Evolutionary conservation across 2,329 filamentous ascomycete species (phyloP).

Genomic region (Verticillium isaacii): DNA sequence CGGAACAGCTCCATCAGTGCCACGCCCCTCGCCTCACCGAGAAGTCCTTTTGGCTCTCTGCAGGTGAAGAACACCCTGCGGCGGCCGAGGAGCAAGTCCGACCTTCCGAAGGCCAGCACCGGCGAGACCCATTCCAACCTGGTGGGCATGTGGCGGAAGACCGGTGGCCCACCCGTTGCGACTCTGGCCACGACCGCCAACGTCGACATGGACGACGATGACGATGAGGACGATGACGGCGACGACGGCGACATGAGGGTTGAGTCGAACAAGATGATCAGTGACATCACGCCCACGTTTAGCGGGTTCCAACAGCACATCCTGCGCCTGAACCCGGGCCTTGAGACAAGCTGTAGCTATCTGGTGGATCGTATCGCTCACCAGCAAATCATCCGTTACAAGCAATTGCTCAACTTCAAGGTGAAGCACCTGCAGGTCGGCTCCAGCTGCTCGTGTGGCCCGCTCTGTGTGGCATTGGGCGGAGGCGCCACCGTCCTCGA

Average conservation of each 20-base stretch:
- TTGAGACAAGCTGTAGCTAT: conserved; percentile 51
- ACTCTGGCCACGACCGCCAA: conserved; percentile 26
- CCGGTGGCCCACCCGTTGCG: conserved; percentile 50
- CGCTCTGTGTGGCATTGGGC: conserved; percentile 61
- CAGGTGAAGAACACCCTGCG: conserved; percentile 40
- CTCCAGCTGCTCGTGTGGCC: conserved; percentile 54
- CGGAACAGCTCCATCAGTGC: conserved; percentile 58
- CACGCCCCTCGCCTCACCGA: conserved; percentile 48
- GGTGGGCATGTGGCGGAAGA: conserved; percentile 45
- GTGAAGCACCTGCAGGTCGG: conserved; percentile 65
- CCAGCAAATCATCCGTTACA: conserved; percentile 77
- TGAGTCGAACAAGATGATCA: conserved; percentile 57
- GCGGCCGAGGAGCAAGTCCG: conserved; percentile 51
- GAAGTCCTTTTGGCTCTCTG: conserved; percentile 38
- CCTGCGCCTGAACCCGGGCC: conserved; percentile 65
- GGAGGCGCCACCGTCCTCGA: conserved; percentile 62
- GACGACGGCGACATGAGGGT: conserved; percentile 59
- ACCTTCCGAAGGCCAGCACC: conserved; percentile 35
- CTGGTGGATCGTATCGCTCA: conserved; percentile 78
- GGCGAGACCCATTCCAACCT: conserved; percentile 31
- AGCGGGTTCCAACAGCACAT: conserved; percentile 76
- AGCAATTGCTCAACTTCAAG: conserved; percentile 65
- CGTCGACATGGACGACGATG: conserved; percentile 36
- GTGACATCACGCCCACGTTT: conserved; percentile 66
- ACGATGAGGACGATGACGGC: conserved; percentile 58